These are phyloP conservation scores for Gossypium ekmanianum DNA, from an alignment of 345 rosid genomes.

Conservation along the genomic window DNA sequence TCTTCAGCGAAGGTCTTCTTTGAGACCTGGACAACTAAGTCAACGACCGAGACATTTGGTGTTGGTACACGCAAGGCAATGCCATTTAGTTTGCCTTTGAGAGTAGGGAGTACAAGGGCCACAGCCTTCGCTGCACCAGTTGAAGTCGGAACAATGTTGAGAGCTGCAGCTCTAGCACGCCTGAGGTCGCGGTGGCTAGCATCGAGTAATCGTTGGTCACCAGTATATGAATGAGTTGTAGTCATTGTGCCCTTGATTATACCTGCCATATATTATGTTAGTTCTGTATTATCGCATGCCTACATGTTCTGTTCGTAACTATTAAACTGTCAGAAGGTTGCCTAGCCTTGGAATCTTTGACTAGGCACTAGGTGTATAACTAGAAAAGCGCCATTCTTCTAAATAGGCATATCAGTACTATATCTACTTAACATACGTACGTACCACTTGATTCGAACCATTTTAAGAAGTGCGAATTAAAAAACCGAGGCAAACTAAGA, in stretches of 20 bases:
- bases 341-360: neutral
- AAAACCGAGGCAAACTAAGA: neutral
- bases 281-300: neutral
- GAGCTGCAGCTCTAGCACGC: constrained; percentile 94
- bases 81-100: constrained; percentile 91
- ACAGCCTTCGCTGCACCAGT: constrained; percentile 97
- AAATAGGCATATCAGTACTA: neutral
- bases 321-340: neutral
- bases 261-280: constrained; percentile 36
- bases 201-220: constrained; percentile 90
- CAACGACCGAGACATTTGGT: constrained; percentile 92
- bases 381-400: too few species aligned
- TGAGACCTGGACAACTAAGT: constrained; percentile 82
- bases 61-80: constrained; percentile 95
- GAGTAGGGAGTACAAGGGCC: constrained; percentile 84
- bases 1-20: constrained; percentile 95
- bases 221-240: constrained; percentile 95
- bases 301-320: neutral
- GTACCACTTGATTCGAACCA: neutral
- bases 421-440: neutral
- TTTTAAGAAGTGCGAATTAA: neutral
- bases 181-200: constrained; percentile 96
- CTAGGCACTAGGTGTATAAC: neutral
- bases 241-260: constrained; percentile 99
- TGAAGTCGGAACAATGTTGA: constrained; percentile 93